phyloP scores from a whole-genome alignment of 441 rosid genomes.

The Syzygium malaccense region DNA sequence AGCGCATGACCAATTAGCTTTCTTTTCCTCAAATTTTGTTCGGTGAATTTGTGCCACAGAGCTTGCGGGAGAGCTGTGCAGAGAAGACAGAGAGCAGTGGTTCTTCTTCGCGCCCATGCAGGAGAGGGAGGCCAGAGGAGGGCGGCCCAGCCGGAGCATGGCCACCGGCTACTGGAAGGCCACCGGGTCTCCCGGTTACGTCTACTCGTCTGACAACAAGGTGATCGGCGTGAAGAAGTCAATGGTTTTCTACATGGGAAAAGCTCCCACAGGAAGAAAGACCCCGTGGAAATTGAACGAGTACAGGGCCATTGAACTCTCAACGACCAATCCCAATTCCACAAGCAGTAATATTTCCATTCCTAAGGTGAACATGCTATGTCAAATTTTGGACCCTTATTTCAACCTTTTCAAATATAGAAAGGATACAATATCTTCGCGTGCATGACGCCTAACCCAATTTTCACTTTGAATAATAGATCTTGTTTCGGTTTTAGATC shows the following conservation, averaged over 20 bases:
- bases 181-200: neutral
- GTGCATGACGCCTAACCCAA: neutral
- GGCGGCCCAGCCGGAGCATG: neutral
- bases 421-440: neutral
- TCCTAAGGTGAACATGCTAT: neutral
- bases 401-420: neutral
- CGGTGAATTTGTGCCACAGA: neutral
- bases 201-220: neutral
- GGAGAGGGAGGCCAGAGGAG: neutral
- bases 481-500: neutral
- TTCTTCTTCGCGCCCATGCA: too few relatives aligned
- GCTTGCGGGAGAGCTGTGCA: neutral
- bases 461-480: neutral
- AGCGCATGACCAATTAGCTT: neutral
- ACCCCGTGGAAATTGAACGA: neutral
- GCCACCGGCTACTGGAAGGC: neutral
- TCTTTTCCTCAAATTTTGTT: neutral
- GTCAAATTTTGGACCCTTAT: neutral
- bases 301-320: neutral
- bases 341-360: neutral
- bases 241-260: neutral
- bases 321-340: neutral
- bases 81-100: too few relatives aligned
- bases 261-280: neutral
- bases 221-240: neutral